Evolutionary conservation across 192 early-diverging fungal species (phyloP), one percentile per base, ranked within the genome.

Genomic region (Rhizoclosmatium sp.): DNA sequence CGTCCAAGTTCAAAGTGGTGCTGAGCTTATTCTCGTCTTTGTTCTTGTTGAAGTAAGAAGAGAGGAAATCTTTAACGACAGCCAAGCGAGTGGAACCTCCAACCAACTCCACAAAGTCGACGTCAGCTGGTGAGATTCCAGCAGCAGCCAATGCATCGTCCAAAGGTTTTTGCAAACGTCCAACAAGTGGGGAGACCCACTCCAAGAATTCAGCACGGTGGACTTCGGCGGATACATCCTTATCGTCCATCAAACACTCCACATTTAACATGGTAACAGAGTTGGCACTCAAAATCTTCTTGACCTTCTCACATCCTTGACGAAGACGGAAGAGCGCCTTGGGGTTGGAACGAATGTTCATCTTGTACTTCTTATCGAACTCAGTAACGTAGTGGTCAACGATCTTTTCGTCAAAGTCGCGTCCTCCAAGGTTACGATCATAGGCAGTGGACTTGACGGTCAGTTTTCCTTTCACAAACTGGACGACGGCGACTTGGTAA

Each of bases 221-320:
- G 82, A 97, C 92, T 82, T 93, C 88, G 42, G 95, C 89, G 74
- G 84, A 88, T 45, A 97, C 96, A 88, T 99, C 97, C 67, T 93
- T 90, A 83, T 99, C 97, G 80, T 97, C 95, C 93, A 97, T 93
- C 73, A 99, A 89, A 77, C 93, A 96, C 87, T 99, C 97, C 54
- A 99, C 93, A 83, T 94, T 97, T 79, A 99, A 86, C 59, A 94
- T 90, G 39, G 97, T 93, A 70, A 93, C 89, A 49, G 92, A 81
- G 90, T 99, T 99, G 83, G 96, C 95, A 58, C 92, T 93, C 45
- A 99, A 88, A 40, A 98, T 90, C 92, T 99, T 99, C 92, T 99
- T 99, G 76, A 95, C 93, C 87, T 94, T 94, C 85, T 99, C 97
- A 81, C 89, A 90, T 65, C 90, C 96, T 62, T 93, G 91, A 61